A percentile compares a stretch with the other conserved stretches of the same genome.
Conservation (phyloP, 2,329 filamentous ascomycete genomes). For the Trichoderma sp. region DNA sequence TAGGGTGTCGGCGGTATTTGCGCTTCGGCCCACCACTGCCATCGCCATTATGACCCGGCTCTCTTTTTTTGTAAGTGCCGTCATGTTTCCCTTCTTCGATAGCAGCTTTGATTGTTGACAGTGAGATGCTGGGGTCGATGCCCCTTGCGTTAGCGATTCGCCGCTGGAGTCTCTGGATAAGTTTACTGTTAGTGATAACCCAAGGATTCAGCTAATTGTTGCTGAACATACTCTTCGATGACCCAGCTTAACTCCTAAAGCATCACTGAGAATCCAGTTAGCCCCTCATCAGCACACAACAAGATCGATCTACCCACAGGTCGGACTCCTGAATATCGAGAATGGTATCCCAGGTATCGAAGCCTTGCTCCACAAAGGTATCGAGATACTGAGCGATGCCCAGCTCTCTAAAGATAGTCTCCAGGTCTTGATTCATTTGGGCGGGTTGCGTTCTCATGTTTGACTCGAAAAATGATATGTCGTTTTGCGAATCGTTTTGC, state of each 20-base stretch:
- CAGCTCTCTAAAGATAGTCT: slow-evolving; percentile 70
- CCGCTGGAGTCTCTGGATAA: slow-evolving; percentile 76
- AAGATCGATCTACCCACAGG: slow-evolving; percentile 57
- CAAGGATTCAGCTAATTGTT: too few relatives aligned
- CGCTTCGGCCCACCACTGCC: slow-evolving; percentile 60
- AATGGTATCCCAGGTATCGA: slow-evolving; percentile 83
- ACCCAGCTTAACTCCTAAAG: slow-evolving; percentile 76
- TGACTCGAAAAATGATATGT: background rate
- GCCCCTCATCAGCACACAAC: background rate
- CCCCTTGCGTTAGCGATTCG: slow-evolving; percentile 77
- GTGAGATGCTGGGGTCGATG: slow-evolving; percentile 56
- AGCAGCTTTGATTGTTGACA: slow-evolving; percentile 55
- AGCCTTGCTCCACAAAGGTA: slow-evolving; percentile 75
- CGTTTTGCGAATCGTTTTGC: slow-evolving; percentile 1
- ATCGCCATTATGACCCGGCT: slow-evolving; percentile 51
- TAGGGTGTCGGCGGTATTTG: slow-evolving; percentile 78
- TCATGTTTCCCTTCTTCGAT: slow-evolving; percentile 61
- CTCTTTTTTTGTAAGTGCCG: slow-evolving; percentile 53
- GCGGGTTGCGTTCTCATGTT: slow-evolving; percentile 29
- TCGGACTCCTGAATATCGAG: slow-evolving; percentile 84
- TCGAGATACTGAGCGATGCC: slow-evolving; percentile 78
- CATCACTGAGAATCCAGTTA: slow-evolving; percentile 58
- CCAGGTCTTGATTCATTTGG: slow-evolving; percentile 62
- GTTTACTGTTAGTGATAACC: slow-evolving; percentile 15
- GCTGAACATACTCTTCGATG: slow-evolving; percentile 69